A percentile compares a stretch with the other conserved stretches of the same genome.
Conservation (phyloP, 2,329 filamentous ascomycete genomes). For the Periconia sp. region DNA sequence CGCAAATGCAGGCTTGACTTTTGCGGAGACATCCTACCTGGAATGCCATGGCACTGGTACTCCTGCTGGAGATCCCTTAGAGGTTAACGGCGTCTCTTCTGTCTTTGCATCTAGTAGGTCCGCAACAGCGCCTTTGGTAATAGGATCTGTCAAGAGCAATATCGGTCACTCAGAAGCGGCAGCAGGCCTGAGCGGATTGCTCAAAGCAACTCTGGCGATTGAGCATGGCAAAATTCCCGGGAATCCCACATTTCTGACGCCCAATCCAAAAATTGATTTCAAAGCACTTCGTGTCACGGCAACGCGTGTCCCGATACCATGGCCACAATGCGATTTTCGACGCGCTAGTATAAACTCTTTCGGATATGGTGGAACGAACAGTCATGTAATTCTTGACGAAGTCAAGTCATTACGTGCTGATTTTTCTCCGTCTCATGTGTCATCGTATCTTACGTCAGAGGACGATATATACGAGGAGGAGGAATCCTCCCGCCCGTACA, state of each 20-base stretch:
- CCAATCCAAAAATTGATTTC: conserved; percentile 12
- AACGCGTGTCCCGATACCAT: too few species aligned
- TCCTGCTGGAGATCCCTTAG: conserved; percentile 47
- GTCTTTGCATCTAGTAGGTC: too few species aligned
- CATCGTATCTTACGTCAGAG: too few species aligned
- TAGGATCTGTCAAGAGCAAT: conserved; percentile 35
- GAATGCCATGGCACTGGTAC: conserved; percentile 59
- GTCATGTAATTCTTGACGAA: too few species aligned
- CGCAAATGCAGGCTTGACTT: conserved; percentile 30
- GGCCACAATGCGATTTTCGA: too few species aligned
- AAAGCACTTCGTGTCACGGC: too few species aligned
- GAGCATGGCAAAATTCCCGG: conserved; percentile 36
- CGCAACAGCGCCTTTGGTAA: conserved; percentile 1
- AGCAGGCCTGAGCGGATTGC: conserved; percentile 34
- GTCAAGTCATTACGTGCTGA: too few species aligned
- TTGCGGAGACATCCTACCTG: conserved; percentile 22
- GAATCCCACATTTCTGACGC: conserved; percentile 14
- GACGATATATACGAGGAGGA: too few species aligned
- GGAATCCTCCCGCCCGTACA: too few species aligned
- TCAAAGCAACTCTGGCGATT: conserved; percentile 42
- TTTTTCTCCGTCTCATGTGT: too few species aligned
- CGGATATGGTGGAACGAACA: too few species aligned
- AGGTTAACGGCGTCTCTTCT: conserved; percentile 12
- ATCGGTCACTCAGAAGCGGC: conserved; percentile 45
- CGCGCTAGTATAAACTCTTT: too few species aligned